Conservation (phyloP, 139 green algal species). For the Choricystis sp. region DNA sequence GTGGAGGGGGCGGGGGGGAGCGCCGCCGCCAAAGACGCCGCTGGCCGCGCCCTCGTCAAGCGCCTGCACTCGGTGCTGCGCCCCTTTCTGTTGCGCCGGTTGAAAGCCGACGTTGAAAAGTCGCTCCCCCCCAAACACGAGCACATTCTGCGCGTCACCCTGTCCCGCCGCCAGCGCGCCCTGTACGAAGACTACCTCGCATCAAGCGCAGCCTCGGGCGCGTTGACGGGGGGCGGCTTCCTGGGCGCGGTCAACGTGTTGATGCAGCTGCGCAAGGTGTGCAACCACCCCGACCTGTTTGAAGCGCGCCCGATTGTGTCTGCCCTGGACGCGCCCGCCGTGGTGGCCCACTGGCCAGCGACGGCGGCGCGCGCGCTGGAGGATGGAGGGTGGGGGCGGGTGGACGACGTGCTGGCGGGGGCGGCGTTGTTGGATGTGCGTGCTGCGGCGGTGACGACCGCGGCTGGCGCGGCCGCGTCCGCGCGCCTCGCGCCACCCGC, state of each 20-base stretch:
- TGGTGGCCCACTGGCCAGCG: slow-evolving; percentile 23
- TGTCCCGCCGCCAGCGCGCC: slow-evolving; percentile 55
- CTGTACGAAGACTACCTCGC: slow-evolving; percentile 98
- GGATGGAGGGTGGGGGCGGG: not conserved
- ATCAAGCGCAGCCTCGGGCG: slow-evolving; percentile 37
- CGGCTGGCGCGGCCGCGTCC: not conserved
- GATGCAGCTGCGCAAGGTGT: slow-evolving; percentile 99
- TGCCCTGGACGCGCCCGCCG: slow-evolving; percentile 57
- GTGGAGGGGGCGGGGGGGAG: slow-evolving; percentile 67
- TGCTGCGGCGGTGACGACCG: not conserved
- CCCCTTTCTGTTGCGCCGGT: slow-evolving; percentile 84
- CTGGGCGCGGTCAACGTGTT: slow-evolving; percentile 91
- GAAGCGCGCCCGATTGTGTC: slow-evolving; percentile 80
- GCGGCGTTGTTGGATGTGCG: not conserved
- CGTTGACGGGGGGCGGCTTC: slow-evolving; percentile 68
- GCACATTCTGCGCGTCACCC: slow-evolving; percentile 68
- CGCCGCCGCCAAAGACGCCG: slow-evolving; percentile 47
- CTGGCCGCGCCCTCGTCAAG: slow-evolving; percentile 61
- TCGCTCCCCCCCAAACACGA: slow-evolving; percentile 89
- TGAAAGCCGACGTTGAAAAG: slow-evolving; percentile 85
- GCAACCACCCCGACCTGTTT: slow-evolving; percentile 98
- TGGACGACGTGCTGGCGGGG: slow-evolving; percentile 2
- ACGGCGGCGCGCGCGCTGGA: slow-evolving; percentile 8
- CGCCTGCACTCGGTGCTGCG: slow-evolving; percentile 90
- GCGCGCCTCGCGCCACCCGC: not conserved